A percentile compares a stretch with the other conserved stretches of the same genome.
Evolutionary conservation across 1,139 yeast genomes (phyloP).

Genomic region (Debaryomyces psychrophilus): DNA sequence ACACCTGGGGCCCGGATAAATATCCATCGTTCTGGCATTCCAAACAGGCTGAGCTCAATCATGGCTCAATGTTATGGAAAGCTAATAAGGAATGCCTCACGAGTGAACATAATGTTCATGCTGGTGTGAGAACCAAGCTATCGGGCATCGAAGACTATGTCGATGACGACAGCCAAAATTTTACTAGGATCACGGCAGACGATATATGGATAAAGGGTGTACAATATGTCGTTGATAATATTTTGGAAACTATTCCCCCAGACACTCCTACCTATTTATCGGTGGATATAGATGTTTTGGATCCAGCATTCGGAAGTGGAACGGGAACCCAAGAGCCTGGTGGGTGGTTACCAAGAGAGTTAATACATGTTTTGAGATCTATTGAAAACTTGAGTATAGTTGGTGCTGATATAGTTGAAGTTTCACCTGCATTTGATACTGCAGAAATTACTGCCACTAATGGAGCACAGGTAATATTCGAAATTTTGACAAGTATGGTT

Average conservation of each 20-base stretch:
- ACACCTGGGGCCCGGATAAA: constrained; percentile 72
- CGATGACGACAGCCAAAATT: constrained; percentile 67
- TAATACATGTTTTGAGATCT: constrained; percentile 61
- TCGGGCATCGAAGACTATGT: constrained; percentile 63
- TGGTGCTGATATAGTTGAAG: constrained; percentile 82
- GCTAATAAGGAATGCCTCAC: constrained; percentile 70
- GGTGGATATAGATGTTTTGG: constrained; percentile 79
- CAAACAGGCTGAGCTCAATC: constrained; percentile 65
- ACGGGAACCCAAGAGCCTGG: constrained; percentile 87
- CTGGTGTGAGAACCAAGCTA: constrained; percentile 72
- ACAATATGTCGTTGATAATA: constrained; percentile 52
- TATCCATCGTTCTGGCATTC: constrained; percentile 73
- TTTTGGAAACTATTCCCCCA: constrained; percentile 52
- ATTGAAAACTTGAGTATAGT: constrained; percentile 63
- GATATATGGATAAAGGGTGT: constrained; percentile 69
- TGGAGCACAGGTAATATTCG: constrained; percentile 76
- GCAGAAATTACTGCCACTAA: constrained; percentile 77
- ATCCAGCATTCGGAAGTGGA: constrained; percentile 80
- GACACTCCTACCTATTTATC: constrained; percentile 70
- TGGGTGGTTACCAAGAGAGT: constrained; percentile 78
- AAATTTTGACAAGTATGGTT: constrained; percentile 74
- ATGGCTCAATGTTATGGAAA: constrained; percentile 83
- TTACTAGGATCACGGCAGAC: constrained; percentile 65
- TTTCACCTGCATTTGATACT: constrained; percentile 70
- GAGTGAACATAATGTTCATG: constrained; percentile 61